A percentile compares a stretch with the other conserved stretches of the same genome.
phyloP scores from a whole-genome alignment of 371 early-diverging fungal genomes.

The Apophysomyces elegans region DNA sequence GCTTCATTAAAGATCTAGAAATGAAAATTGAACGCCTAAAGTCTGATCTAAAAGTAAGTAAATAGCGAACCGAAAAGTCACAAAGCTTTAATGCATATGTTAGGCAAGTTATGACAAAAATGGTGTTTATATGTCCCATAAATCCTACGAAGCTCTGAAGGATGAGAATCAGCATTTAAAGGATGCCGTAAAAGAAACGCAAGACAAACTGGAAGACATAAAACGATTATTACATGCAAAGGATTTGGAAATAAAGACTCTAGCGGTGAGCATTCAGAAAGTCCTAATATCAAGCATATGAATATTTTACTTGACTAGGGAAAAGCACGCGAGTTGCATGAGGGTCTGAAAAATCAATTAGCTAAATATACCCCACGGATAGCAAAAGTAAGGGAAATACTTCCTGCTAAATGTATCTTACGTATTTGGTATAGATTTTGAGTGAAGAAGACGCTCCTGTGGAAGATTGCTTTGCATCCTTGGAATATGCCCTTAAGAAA shows the following conservation, averaged over 20 bases:
- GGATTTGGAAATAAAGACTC: conserved; percentile 14
- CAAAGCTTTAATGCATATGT: not conserved
- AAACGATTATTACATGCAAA: conserved; percentile 17
- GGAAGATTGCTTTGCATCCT: conserved; percentile 14
- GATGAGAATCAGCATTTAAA: conserved; percentile 62
- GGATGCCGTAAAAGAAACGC: conserved; percentile 57
- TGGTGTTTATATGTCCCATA: conserved; percentile 72
- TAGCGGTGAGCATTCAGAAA: conserved; percentile 10
- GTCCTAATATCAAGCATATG: not conserved
- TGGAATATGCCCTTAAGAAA: conserved; percentile 16
- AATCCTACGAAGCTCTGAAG: conserved; percentile 58
- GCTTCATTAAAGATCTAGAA: conserved; percentile 82
- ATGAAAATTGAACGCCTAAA: conserved; percentile 75
- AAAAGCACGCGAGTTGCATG: not conserved
- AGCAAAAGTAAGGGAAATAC: not conserved
- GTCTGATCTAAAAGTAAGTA: conserved; percentile 42
- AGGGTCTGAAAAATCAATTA: conserved; percentile 7
- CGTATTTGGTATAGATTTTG: not conserved
- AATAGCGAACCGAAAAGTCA: not conserved
- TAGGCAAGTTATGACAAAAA: conserved; percentile 75
- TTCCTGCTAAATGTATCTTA: not conserved
- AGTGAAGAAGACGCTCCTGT: conserved; percentile 13
- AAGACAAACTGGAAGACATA: conserved; percentile 23
- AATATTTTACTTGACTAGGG: not conserved
- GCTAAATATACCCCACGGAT: conserved; percentile 6